Percentiles rank a stretch among this genome's conserved stretches.
phyloP scores from a whole-genome alignment of 768 basidiomycete species.

The Lactifluus pinguis region DNA sequence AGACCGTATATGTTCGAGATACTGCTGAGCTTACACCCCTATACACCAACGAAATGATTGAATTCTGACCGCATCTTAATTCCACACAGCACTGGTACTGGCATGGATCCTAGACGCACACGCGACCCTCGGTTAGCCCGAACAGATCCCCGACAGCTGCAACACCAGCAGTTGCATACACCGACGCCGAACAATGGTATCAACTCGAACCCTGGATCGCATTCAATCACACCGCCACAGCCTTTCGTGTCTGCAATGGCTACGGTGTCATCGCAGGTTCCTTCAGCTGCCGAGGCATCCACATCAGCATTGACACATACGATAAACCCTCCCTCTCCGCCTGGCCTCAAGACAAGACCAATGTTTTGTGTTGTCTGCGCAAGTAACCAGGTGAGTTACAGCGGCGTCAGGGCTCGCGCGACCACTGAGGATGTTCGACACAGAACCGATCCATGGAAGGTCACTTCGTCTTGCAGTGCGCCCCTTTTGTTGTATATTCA shows the following conservation, averaged over 20 bases:
- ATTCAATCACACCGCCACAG: constrained; percentile 19
- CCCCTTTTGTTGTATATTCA: constrained; percentile 17
- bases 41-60: constrained; percentile 14
- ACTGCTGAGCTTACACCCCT: constrained; percentile 59
- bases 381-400: constrained; percentile 82
- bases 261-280: constrained; percentile 10
- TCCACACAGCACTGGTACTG: background rate
- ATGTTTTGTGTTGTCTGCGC: constrained; percentile 98
- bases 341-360: constrained; percentile 56
- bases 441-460: constrained; percentile 99
- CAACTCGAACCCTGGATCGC: constrained; percentile 8
- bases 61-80: constrained; percentile 14
- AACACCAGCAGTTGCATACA: constrained; percentile 12
- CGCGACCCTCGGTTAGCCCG: constrained; percentile 76
- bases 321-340: background rate
- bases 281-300: constrained; percentile 1
- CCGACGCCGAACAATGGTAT: constrained; percentile 5
- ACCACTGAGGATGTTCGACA: background rate
- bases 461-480: constrained; percentile 82
- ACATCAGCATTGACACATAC: background rate
- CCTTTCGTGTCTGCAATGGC: constrained; percentile 19
- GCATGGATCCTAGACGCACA: constrained; percentile 72
- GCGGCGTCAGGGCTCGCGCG: background rate
- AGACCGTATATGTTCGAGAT: constrained; percentile 84
- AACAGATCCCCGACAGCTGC: constrained; percentile 55